Evolutionary conservation across 2,329 filamentous ascomycete genomes (phyloP), one percentile per base, ranked within the genome.

Genomic region (Gliomastix tumulicola): DNA sequence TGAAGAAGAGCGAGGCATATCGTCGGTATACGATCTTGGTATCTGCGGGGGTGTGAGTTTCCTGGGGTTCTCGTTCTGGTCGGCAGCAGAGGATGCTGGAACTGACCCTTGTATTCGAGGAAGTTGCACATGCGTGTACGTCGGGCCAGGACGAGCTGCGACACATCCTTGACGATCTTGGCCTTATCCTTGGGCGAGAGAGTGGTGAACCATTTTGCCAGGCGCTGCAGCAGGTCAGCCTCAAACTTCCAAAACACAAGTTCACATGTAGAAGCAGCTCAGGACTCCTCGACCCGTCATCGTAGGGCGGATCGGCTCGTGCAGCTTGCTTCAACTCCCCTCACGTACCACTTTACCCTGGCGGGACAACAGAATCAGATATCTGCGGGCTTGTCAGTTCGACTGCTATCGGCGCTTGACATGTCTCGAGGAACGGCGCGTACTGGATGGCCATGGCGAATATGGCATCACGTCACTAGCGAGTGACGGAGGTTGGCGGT

Each of bases 91-190:
- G n/a, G n/a, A n/a, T n/a, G n/a, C n/a, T n/a, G n/a, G 3, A 15
- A 21, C 33, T 36, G 7, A 94, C 90, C 90, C 80, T 98, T 98
- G 66, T 98, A 98, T 62, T 98, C 92, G 42, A 98, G 78, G 65
- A 98, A 98, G 68, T 98, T 98, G 78, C 92, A 98, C 92, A 98
- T 98, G 61, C 92, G 88, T 41, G 92, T 97, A 56, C 92, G 80
- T 50, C 92, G 80, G 44, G 92, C 92, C 49, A 98, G 82, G 50
- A 98, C 92, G 34, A 97, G 84, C 66, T 97, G 92, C 43, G 92
- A 88, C 54, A 98, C 92, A 73, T 98, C 92, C 67, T 98, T 98
- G 75, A 98, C 90, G 59, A 98, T 97, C 76, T 98, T 98, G 66
- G 90, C 92, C 71, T 98, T 98, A 59, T 98, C 92, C 66, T 84